phyloP scores from a whole-genome alignment of 345 rosid genomes.

The Excoecaria cochinchinensis region DNA sequence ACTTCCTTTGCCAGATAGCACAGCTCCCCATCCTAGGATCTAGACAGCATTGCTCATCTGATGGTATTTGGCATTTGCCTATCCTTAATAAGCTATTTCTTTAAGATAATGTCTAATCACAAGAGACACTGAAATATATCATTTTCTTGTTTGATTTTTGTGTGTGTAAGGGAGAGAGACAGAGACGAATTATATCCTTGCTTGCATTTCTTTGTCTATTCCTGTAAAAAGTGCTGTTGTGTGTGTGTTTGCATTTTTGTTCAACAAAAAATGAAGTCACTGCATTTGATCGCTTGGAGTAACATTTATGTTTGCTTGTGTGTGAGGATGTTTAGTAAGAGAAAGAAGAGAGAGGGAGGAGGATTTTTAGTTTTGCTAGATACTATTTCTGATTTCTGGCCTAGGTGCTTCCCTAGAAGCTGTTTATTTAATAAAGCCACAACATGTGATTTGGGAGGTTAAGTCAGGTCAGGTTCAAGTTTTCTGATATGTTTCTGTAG shows the following conservation, averaged over 20 bases:
- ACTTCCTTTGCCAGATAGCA: constrained; percentile 26
- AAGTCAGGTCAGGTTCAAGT: not conserved
- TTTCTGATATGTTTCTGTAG: not conserved
- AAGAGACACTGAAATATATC: not conserved
- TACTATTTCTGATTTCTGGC: not conserved
- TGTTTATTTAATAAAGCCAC: not conserved
- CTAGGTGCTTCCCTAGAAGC: not conserved
- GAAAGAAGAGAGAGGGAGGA: not conserved
- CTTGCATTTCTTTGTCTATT: not conserved
- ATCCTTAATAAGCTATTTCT: constrained; percentile 14
- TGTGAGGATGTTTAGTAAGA: not conserved
- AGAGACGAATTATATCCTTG: not conserved
- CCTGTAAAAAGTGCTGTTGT: not conserved
- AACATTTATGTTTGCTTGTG: not conserved
- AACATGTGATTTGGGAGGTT: not conserved
- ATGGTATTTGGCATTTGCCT: constrained; percentile 29
- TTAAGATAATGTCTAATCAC: constrained; percentile 4
- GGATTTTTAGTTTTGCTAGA: not conserved
- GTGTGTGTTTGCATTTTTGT: not conserved
- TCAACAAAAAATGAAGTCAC: not conserved
- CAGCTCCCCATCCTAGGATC: constrained; percentile 27
- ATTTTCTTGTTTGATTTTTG: not conserved
- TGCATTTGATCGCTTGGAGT: not conserved
- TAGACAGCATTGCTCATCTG: constrained; percentile 17
- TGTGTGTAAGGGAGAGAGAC: not conserved